Evolutionary conservation across 331 rosid species (phyloP), one percentile per base, ranked within the genome.

Genomic region (Dryas integrifolia): DNA sequence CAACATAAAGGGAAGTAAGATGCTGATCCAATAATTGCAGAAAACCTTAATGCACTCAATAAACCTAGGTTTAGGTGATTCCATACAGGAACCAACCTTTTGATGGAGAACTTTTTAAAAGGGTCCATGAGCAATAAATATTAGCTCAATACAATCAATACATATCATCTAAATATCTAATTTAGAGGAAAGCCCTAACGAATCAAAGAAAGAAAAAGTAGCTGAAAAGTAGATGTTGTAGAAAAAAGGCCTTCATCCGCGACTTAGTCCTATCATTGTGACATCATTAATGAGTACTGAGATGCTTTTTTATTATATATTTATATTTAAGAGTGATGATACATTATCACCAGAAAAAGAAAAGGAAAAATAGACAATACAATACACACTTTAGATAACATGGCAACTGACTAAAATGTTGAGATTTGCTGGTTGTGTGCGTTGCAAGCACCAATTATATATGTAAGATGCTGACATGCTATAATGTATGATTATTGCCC

Each of bases 161-260:
- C 35, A 30, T 30, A 30, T 30, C 35, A 30, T 30, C 35, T 30
- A 30, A 30, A 30, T 30, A 50, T 50, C 55, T 18, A 35, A 59
- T 58, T 12, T 1, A 58, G 10, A 35, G 26, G 30, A 30, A 35
- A 13, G 65, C 38, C 2, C 4, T 15, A 15, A n/a, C 13, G 1
- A 35, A 18, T 58, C 1, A 35, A 26, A 30, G 18, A 13, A 38
- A 58, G 62, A 15, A 51, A 39, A 52, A 16, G 52, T 39, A 21
- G 75, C 21, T 7, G 75, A 57, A 70, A 57, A 48, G 65, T 24
- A 56, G 56, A 57, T 57, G 43, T 14, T 13, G 30, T 7, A 59
- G 21, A n/a, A 24, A 44, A 2, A 55, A 58, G 13, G 12, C 44
- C 44, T 43, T 55, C 5, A n/a, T 35, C 45, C 2, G 14, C 6